These are phyloP conservation scores for Podospora conica DNA, from an alignment of 495 filamentous ascomycete genomes.

Conservation along the genomic window DNA sequence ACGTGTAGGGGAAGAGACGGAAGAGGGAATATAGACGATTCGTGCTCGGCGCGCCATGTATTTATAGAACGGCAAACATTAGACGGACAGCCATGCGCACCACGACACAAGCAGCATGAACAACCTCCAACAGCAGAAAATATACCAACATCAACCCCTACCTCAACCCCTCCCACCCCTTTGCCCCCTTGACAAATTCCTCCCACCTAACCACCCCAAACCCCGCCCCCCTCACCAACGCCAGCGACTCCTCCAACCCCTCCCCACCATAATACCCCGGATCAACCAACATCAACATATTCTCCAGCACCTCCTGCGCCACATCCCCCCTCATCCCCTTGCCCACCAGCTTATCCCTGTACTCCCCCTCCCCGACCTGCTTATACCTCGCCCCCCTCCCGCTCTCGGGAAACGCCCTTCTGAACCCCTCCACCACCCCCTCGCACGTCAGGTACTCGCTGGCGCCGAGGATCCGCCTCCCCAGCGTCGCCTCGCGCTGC, in stretches of 20 bases:
- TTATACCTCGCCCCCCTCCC: slow-evolving; percentile 41
- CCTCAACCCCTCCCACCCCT: neutral
- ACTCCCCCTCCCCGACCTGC: slow-evolving; percentile 43
- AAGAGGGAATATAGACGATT: neutral
- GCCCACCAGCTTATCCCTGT: slow-evolving; percentile 35
- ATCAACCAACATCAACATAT: slow-evolving; percentile 43
- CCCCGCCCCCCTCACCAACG: slow-evolving; percentile 25
- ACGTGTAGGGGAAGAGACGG: neutral
- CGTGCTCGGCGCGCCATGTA: neutral
- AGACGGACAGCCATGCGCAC: neutral
- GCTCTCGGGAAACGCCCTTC: slow-evolving; percentile 40
- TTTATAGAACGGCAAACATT: neutral
- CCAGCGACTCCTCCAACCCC: slow-evolving; percentile 28
- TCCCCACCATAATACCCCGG: slow-evolving; percentile 49
- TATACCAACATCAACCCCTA: neutral
- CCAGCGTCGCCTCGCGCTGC: slow-evolving; percentile 34
- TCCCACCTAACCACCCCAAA: slow-evolving; percentile 34
- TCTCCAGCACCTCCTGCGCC: slow-evolving; percentile 49
- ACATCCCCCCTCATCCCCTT: slow-evolving; percentile 15
- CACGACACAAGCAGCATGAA: neutral
- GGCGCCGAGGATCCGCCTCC: slow-evolving; percentile 38
- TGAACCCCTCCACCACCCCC: slow-evolving; percentile 45
- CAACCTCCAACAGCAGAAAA: neutral
- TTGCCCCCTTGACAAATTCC: slow-evolving; percentile 26
- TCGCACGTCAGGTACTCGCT: slow-evolving; percentile 44